A percentile compares a stretch with the other conserved stretches of the same genome.
phyloP scores from a whole-genome alignment of 1,139 yeast species.

The Eremothecium gossypii region DNA sequence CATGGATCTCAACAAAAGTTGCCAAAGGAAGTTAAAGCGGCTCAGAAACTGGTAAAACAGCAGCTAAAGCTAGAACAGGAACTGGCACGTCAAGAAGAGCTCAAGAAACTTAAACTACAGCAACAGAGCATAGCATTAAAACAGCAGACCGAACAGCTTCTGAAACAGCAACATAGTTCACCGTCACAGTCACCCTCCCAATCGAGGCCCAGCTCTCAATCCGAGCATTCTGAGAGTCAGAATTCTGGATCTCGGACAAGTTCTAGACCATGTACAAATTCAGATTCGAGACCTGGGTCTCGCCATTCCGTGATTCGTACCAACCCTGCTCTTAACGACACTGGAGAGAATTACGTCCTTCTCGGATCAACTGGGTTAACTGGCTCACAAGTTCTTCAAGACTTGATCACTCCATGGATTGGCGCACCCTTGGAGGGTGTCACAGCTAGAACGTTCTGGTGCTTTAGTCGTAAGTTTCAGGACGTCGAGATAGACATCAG shows the following conservation, averaged over 20 bases:
- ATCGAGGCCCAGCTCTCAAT: too few relatives aligned
- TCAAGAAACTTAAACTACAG: too few relatives aligned
- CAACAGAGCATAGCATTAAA: too few relatives aligned
- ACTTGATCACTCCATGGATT: constrained; percentile 7
- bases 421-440: constrained; percentile 4
- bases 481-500: background rate
- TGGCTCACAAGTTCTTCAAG: constrained; percentile 4
- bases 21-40: background rate
- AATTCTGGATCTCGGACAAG: background rate
- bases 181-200: too few relatives aligned
- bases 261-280: background rate
- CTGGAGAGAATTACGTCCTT: constrained; percentile 2
- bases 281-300: too few relatives aligned
- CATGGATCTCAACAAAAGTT: background rate
- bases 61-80: too few relatives aligned
- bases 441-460: constrained; percentile 1
- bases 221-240: background rate
- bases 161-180: too few relatives aligned
- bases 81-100: too few relatives aligned
- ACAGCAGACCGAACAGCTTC: too few relatives aligned
- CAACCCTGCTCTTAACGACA: constrained; percentile 1
- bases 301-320: too few relatives aligned
- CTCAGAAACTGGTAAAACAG: background rate
- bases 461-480: constrained; percentile 1
- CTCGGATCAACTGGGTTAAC: constrained; percentile 9